A percentile compares a stretch with the other conserved stretches of the same genome.
phyloP scores from a whole-genome alignment of 306 rosid species.

The Clitoria ternatea region DNA sequence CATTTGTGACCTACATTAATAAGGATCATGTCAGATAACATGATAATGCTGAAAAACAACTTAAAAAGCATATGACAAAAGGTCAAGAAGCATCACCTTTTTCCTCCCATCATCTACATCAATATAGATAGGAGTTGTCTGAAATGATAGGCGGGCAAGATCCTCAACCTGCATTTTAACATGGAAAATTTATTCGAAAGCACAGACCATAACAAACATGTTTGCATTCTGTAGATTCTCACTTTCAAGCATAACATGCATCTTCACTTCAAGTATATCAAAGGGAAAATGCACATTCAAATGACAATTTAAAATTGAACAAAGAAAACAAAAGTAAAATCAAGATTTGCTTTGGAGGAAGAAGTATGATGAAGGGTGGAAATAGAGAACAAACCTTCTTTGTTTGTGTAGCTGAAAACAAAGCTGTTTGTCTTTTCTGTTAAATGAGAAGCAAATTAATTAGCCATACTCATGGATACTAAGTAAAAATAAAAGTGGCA shows the following conservation, averaged over 20 bases:
- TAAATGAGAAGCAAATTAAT: conserved; percentile 26
- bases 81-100: conserved; percentile 42
- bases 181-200: not conserved
- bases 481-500: not conserved
- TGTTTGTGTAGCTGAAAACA: conserved; percentile 97
- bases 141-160: conserved; percentile 84
- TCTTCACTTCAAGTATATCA: not conserved
- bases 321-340: not conserved
- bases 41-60: conserved; percentile 3
- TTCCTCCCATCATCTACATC: conserved; percentile 85
- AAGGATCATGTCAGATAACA: conserved; percentile 23
- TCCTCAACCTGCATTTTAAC: conserved; percentile 68
- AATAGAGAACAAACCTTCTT: conserved; percentile 62
- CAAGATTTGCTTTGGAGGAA: not conserved
- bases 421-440: conserved; percentile 93
- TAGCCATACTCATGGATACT: conserved; percentile 8
- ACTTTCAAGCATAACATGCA: not conserved
- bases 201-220: not conserved
- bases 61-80: not conserved
- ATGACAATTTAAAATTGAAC: not conserved
- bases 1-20: conserved; percentile 73
- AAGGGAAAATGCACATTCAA: not conserved
- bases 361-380: not conserved
- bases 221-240: not conserved
- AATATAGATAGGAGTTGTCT: conserved; percentile 61